phyloP scores from a whole-genome alignment of 805 yeast genomes.

The Lachancea thermotolerans region DNA sequence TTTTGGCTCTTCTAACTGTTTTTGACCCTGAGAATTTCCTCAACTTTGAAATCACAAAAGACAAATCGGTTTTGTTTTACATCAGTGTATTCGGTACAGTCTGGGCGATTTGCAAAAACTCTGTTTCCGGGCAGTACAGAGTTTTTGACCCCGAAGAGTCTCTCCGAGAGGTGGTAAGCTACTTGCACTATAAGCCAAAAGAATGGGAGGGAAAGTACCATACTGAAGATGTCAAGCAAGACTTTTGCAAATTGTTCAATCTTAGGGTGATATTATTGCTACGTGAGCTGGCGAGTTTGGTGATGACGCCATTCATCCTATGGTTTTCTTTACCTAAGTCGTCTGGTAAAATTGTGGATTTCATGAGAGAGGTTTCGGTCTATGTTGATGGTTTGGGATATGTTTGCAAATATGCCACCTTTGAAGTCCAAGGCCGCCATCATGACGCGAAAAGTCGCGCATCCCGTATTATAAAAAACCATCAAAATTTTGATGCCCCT shows the following conservation, averaged over 20 bases:
- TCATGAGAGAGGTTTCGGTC: conserved; percentile 81
- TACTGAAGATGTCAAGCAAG: conserved; percentile 74
- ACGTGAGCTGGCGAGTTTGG: conserved; percentile 73
- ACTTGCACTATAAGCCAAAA: conserved; percentile 83
- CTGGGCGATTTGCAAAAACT: conserved; percentile 74
- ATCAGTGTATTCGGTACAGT: conserved; percentile 83
- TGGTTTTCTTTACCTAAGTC: conserved; percentile 75
- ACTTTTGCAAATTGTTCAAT: conserved; percentile 74
- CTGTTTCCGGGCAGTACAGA: conserved; percentile 55
- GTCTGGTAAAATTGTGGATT: conserved; percentile 75
- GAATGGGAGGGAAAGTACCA: conserved; percentile 84
- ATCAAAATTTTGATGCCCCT: conserved; percentile 10
- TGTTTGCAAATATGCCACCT: conserved; percentile 91
- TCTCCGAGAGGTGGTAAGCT: conserved; percentile 70
- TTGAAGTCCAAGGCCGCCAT: conserved; percentile 62
- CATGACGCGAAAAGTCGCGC: conserved; percentile 28
- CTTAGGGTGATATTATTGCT: conserved; percentile 62
- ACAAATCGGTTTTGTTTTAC: conserved; percentile 77
- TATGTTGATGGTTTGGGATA: conserved; percentile 94
- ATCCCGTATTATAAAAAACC: conserved; percentile 20
- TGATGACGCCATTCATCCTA: conserved; percentile 82
- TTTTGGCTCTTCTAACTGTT: conserved; percentile 66
- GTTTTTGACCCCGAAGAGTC: conserved; percentile 93
- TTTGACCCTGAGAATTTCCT: conserved; percentile 88
- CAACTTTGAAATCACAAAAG: conserved; percentile 80